A percentile compares a stretch with the other conserved stretches of the same genome.
Evolutionary conservation across 225 moss, liverwort and hornwort genomes (phyloP).

Genomic region (Pseudoscleropodium purum): DNA sequence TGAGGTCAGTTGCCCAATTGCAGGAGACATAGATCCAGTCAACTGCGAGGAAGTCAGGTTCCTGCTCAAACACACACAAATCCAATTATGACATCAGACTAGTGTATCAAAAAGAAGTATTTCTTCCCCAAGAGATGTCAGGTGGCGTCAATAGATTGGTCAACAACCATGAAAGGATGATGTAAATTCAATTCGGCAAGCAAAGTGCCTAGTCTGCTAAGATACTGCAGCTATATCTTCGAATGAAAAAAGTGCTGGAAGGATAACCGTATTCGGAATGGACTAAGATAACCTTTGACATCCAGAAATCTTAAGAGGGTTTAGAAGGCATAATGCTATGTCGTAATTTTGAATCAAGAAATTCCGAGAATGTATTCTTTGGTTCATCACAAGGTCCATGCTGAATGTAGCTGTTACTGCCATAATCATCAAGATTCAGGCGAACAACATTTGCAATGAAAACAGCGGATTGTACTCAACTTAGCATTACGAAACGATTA

Average conservation of each 20-base stretch:
- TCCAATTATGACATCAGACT: not conserved
- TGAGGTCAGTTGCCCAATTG: constrained; percentile 21
- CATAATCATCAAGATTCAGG: not conserved
- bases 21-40: constrained; percentile 21
- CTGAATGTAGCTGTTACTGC: not conserved
- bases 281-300: not conserved
- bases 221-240: not conserved
- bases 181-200: not conserved
- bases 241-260: not conserved
- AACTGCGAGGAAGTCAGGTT: constrained; percentile 20
- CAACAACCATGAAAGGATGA: not conserved
- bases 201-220: not conserved
- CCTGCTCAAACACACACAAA: constrained; percentile 8
- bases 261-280: too few species aligned
- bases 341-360: not conserved
- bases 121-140: not conserved
- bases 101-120: not conserved
- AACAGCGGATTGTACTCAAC: not conserved
- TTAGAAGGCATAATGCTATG: not conserved
- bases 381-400: not conserved
- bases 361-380: not conserved
- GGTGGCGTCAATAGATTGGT: too few species aligned
- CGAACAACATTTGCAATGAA: not conserved
- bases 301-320: not conserved
- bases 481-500: not conserved